Conservation (phyloP, 768 basidiomycete species). For the Pleurotus cornucopiae region DNA sequence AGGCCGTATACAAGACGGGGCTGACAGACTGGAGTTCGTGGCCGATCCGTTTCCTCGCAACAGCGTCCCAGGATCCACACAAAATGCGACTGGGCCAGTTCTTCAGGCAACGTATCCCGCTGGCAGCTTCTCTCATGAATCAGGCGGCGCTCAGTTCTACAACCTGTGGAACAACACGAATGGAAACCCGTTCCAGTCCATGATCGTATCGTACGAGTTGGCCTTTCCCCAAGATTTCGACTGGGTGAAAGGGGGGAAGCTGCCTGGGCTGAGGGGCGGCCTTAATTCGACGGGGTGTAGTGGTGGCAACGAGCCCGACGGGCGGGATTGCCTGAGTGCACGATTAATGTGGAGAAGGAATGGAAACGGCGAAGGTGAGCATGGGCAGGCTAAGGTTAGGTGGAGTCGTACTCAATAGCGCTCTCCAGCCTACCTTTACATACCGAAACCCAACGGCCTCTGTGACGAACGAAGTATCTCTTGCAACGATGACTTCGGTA, state of each 20-base stretch:
- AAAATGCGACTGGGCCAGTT: constrained; percentile 32
- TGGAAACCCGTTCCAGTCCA: constrained; percentile 53
- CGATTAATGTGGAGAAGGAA: constrained; percentile 72
- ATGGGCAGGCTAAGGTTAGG: not conserved
- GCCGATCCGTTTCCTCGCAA: constrained; percentile 60
- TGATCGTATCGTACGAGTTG: constrained; percentile 73
- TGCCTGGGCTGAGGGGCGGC: constrained; percentile 75
- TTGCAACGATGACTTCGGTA: constrained; percentile 75
- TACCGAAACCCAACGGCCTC: constrained; percentile 57
- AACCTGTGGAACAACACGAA: constrained; percentile 64
- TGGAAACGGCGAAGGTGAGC: constrained; percentile 67
- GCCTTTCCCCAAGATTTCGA: constrained; percentile 64
- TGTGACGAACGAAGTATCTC: constrained; percentile 51
- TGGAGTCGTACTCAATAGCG: constrained; percentile 5
- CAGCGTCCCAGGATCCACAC: constrained; percentile 29
- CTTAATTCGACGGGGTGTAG: constrained; percentile 59
- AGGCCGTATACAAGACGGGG: constrained; percentile 56
- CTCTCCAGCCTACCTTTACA: constrained; percentile 71
- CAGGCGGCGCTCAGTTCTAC: constrained; percentile 66
- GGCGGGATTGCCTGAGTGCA: constrained; percentile 67
- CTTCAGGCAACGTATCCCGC: constrained; percentile 62
- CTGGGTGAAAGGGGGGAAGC: constrained; percentile 74
- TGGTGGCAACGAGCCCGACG: constrained; percentile 61
- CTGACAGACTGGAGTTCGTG: constrained; percentile 56
- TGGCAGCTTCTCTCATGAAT: constrained; percentile 53